These are phyloP conservation scores for Angomonas ambiguus DNA, from an alignment of 208 protist genomes.

Conservation along the genomic window DNA sequence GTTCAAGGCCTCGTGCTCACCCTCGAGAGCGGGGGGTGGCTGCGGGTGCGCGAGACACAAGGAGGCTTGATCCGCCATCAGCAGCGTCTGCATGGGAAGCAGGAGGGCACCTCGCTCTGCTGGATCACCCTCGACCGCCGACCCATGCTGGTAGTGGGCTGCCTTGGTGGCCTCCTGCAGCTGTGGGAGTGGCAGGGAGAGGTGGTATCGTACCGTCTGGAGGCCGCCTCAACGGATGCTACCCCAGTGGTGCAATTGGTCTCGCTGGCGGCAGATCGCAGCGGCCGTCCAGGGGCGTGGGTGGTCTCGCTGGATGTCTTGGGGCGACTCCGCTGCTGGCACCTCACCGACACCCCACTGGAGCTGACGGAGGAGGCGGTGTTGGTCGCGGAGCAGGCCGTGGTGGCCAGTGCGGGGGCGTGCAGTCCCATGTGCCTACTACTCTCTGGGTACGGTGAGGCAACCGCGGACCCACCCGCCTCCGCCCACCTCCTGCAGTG, in stretches of 20 bases:
- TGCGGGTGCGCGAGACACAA: conserved; percentile 42
- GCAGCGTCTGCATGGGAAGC: conserved; percentile 25
- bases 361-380: neutral
- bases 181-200: neutral
- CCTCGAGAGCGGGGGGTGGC: conserved; percentile 40
- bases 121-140: neutral
- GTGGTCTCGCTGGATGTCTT: neutral
- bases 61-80: conserved; percentile 37
- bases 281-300: too few species aligned
- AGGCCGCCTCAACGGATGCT: neutral
- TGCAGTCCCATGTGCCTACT: neutral
- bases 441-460: neutral
- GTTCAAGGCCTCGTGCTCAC: conserved; percentile 22
- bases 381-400: neutral
- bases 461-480: neutral
- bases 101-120: conserved; percentile 26
- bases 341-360: conserved; percentile 1
- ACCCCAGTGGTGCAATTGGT: conserved; percentile 18
- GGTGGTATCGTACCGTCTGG: neutral
- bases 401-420: neutral
- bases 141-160: conserved; percentile 8
- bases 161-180: conserved; percentile 1
- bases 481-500: neutral
- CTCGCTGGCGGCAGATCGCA: too few species aligned
- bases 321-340: neutral